Conservation (phyloP, 2,329 filamentous ascomycete species). For the Sclerotinia glacialis region DNA sequence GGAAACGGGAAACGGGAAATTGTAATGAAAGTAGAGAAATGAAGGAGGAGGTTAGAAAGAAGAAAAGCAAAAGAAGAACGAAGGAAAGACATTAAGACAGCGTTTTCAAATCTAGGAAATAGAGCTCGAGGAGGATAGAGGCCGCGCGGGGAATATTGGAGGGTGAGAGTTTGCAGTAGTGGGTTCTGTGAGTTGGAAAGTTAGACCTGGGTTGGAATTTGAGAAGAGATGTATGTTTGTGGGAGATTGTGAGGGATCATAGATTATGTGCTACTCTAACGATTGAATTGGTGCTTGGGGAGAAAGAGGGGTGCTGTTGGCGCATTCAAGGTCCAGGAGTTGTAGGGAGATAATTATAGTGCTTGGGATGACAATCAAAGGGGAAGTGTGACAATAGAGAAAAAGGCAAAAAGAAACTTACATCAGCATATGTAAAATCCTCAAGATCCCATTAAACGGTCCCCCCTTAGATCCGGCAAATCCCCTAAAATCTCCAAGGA, state of each 20-base stretch:
- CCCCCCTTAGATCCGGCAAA: constrained; percentile 34
- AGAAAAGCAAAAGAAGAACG: not conserved
- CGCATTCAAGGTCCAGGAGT: not conserved
- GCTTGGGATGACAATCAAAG: not conserved
- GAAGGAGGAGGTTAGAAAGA: not conserved
- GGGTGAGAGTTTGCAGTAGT: constrained; percentile 35
- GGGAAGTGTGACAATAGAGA: not conserved
- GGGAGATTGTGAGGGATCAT: not conserved
- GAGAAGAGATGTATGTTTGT: not conserved
- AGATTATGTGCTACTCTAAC: not conserved
- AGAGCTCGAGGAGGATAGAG: constrained; percentile 36
- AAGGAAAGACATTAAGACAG: not conserved
- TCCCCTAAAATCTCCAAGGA: constrained; percentile 33
- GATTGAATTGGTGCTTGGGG: not conserved
- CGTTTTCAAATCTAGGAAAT: constrained; percentile 35
- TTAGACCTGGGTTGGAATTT: not conserved
- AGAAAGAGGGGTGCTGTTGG: not conserved
- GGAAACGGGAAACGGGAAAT: too few relatives aligned
- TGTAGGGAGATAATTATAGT: not conserved
- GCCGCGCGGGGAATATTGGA: constrained; percentile 30
- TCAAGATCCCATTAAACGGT: constrained; percentile 36
- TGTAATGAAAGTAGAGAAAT: not conserved
- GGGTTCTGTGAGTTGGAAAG: constrained; percentile 29
- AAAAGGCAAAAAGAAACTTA: constrained; percentile 26
- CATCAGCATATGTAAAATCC: constrained; percentile 36